These are phyloP conservation scores for Ploettnerulaceae sp. DNA, from an alignment of 2,329 filamentous ascomycete species.

Conservation along the genomic window DNA sequence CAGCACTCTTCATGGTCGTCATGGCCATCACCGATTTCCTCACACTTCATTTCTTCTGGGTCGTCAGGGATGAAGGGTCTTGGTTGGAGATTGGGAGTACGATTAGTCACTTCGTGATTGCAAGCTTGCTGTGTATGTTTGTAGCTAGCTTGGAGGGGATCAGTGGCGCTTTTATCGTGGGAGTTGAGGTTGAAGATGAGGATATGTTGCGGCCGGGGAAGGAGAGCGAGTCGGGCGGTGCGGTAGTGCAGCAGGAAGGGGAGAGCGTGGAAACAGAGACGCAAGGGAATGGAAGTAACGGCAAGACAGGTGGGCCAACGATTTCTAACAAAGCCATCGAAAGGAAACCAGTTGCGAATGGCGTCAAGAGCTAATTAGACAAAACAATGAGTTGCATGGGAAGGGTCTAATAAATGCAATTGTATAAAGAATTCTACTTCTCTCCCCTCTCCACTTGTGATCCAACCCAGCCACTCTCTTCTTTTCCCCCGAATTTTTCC, in stretches of 20 bases:
- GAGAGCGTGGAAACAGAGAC: too few species aligned
- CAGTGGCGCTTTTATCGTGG: slow-evolving; percentile 76
- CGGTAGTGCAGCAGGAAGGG: too few species aligned
- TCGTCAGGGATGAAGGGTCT: slow-evolving; percentile 91
- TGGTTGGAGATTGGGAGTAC: slow-evolving; percentile 98
- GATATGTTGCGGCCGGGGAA: too few species aligned
- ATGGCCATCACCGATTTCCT: slow-evolving; percentile 89
- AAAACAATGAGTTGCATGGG: not conserved
- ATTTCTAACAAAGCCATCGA: too few species aligned
- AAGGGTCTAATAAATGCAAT: not conserved
- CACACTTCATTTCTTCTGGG: slow-evolving; percentile 96
- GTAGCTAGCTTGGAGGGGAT: slow-evolving; percentile 82
- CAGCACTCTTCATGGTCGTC: slow-evolving; percentile 88
- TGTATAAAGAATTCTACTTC: not conserved
- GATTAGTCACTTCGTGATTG: slow-evolving; percentile 93
- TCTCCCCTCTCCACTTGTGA: not conserved
- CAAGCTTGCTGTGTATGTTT: slow-evolving; percentile 83
- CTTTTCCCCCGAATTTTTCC: too few species aligned
- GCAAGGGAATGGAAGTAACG: too few species aligned
- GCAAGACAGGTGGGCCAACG: too few species aligned
- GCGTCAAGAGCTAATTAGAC: not conserved
- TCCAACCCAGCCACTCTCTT: too few species aligned
- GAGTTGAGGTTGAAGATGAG: slow-evolving; percentile 59
- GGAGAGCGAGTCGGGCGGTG: too few species aligned
- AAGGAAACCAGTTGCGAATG: slow-evolving; percentile 2